phyloP scores from a whole-genome alignment of 2,329 filamentous ascomycete genomes.

The Capronia epimyces region DNA sequence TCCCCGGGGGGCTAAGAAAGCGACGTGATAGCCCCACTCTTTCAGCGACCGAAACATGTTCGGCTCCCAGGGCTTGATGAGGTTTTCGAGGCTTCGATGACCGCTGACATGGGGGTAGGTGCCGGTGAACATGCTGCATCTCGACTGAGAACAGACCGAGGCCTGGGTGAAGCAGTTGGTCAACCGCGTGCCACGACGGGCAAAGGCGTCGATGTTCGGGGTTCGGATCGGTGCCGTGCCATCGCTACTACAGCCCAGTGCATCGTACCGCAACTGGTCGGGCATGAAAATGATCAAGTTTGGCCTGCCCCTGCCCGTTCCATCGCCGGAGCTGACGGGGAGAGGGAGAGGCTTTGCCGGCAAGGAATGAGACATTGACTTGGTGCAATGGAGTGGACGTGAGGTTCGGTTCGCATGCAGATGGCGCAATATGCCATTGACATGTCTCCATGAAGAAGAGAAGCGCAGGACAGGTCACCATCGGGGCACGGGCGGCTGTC shows the following conservation, averaged over 20 bases:
- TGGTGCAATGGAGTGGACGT: not conserved
- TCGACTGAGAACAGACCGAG: constrained; percentile 45
- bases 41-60: constrained; percentile 45
- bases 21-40: constrained; percentile 45
- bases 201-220: constrained; percentile 41
- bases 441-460: not conserved
- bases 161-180: constrained; percentile 46
- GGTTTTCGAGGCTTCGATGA: constrained; percentile 44
- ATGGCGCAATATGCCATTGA: not conserved
- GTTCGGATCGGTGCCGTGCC: not conserved
- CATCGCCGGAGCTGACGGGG: not conserved
- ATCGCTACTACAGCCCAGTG: constrained; percentile 36
- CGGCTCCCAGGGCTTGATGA: constrained; percentile 48
- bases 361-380: constrained; percentile 1
- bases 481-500: no score
- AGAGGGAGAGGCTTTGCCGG: constrained; percentile 1
- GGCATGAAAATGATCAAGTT: constrained; percentile 42
- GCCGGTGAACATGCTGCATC: constrained; percentile 47
- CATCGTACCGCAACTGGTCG: constrained; percentile 46
- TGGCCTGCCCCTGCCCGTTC: constrained; percentile 3
- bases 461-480: no score
- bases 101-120: constrained; percentile 45
- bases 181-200: constrained; percentile 37
- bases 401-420: not conserved
- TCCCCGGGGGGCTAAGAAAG: constrained; percentile 34